phyloP scores from a whole-genome alignment of 2,329 filamentous ascomycete species.

The Trichoderma breve region DNA sequence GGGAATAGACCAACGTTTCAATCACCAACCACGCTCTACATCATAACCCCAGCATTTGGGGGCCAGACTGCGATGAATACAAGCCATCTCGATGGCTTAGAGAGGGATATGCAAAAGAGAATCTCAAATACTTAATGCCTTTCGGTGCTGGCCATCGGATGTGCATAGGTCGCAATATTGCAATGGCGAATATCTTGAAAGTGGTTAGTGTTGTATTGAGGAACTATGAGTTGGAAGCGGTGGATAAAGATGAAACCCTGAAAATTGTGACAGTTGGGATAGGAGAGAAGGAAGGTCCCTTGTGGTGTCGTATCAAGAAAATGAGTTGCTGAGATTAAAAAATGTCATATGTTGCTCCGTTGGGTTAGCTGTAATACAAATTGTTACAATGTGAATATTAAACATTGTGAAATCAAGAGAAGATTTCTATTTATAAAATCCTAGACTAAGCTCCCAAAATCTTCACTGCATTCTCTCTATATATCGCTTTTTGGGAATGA shows the following conservation, averaged over 20 bases:
- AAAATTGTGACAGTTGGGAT: background rate
- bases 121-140: background rate
- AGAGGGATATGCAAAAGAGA: background rate
- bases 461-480: background rate
- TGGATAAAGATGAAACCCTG: background rate
- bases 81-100: background rate
- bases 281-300: background rate
- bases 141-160: background rate
- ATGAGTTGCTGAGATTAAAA: background rate
- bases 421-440: background rate
- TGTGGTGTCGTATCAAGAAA: background rate
- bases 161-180: background rate
- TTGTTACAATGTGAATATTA: no score
- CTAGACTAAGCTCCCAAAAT: background rate
- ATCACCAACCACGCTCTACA: background rate
- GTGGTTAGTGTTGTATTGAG: background rate
- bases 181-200: background rate
- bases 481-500: background rate
- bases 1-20: background rate
- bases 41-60: background rate
- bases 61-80: background rate
- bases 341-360: no score
- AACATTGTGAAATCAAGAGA: no score
- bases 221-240: background rate
- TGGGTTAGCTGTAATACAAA: no score